Percentiles rank a stretch among this genome's conserved stretches.
Evolutionary conservation across 2,329 filamentous ascomycete species (phyloP).

Genomic region (Pseudohalonectria lignicola): DNA sequence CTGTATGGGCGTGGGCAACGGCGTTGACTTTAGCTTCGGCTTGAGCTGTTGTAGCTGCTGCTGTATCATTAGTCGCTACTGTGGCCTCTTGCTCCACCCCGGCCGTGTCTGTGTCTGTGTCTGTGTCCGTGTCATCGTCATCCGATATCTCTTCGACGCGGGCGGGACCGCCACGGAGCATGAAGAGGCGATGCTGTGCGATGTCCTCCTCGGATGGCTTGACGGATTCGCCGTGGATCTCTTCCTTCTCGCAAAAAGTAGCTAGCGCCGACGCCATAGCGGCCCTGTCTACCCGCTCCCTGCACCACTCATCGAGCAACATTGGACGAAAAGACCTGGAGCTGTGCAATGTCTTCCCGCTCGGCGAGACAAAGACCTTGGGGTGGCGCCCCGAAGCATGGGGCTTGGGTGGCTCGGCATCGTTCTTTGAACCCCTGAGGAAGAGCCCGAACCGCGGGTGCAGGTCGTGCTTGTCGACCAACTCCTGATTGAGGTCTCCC

Average conservation of each 20-base stretch:
- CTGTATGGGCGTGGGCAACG: no score
- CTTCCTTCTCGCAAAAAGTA: constrained; percentile 13
- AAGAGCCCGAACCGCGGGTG: constrained; percentile 45
- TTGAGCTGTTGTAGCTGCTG: background rate
- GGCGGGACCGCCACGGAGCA: no score
- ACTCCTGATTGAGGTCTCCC: constrained; percentile 38
- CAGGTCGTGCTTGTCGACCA: constrained; percentile 35
- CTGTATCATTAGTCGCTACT: constrained; percentile 6
- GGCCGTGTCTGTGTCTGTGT: constrained; percentile 6
- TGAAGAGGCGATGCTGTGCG: constrained; percentile 8
- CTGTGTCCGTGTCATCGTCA: constrained; percentile 3
- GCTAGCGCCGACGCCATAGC: constrained; percentile 10
- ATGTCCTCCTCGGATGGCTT: constrained; percentile 3
- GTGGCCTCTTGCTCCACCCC: constrained; percentile 12
- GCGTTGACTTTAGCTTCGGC: background rate
- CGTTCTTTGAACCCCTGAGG: constrained; percentile 34
- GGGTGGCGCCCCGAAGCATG: constrained; percentile 34
- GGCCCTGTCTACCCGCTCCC: constrained; percentile 5
- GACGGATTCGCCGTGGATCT: constrained; percentile 11
- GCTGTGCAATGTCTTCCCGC: constrained; percentile 34
- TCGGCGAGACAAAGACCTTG: constrained; percentile 36
- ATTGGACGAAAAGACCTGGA: constrained; percentile 26
- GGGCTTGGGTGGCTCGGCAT: constrained; percentile 25
- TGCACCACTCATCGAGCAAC: constrained; percentile 12
- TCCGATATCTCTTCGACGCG: no score